Percentiles rank a stretch among this genome's conserved stretches.
Evolutionary conservation across 129 eudicot species (phyloP).

Genomic region (Chrysanthemum seticuspe): DNA sequence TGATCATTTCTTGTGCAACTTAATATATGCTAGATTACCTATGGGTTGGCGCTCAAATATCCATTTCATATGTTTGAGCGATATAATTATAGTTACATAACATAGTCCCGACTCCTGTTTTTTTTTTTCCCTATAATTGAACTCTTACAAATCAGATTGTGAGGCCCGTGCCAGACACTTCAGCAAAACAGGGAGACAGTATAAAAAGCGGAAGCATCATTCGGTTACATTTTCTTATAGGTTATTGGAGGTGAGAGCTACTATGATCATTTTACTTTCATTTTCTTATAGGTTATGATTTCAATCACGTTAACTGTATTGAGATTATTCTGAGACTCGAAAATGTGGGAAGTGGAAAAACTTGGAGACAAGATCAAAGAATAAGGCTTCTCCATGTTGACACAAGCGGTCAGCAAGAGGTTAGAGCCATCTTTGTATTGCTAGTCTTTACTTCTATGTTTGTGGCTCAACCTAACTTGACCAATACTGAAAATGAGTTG

Average conservation of each 20-base stretch:
- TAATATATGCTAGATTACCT: slow-evolving; percentile 58
- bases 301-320: background rate
- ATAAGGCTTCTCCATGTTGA: slow-evolving; percentile 88
- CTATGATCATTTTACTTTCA: background rate
- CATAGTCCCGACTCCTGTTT: slow-evolving; percentile 7
- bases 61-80: slow-evolving; percentile 1
- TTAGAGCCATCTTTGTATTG: slow-evolving; percentile 26
- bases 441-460: background rate
- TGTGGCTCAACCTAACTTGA: too few relatives aligned
- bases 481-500: slow-evolving; percentile 40
- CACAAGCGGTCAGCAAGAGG: slow-evolving; percentile 98
- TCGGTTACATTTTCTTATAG: slow-evolving; percentile 85
- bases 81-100: background rate
- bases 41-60: slow-evolving; percentile 71
- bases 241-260: slow-evolving; percentile 79
- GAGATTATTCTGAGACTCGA: slow-evolving; percentile 49
- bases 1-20: background rate
- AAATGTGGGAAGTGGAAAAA: slow-evolving; percentile 88
- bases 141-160: slow-evolving; percentile 55
- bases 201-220: slow-evolving; percentile 77
- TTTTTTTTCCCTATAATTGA: slow-evolving; percentile 3
- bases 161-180: slow-evolving; percentile 57
- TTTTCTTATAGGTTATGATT: too few relatives aligned
- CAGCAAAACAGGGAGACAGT: slow-evolving; percentile 82
- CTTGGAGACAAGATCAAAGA: slow-evolving; percentile 96